Evolutionary conservation across 805 yeast species (phyloP).

Genomic region (Yueomyces sp.): DNA sequence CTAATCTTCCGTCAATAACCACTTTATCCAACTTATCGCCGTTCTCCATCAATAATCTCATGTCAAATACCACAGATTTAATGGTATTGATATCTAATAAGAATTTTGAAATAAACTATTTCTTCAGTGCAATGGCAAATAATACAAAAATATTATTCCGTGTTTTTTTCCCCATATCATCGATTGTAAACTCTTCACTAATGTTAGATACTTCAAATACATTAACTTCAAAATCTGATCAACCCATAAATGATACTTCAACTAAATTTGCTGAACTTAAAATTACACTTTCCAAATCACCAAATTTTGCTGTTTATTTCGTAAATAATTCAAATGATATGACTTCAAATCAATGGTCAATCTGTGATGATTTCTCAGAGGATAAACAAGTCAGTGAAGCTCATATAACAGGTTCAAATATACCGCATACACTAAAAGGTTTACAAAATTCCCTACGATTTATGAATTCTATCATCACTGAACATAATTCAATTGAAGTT

Average conservation of each 20-base stretch:
- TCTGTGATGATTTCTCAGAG: constrained; percentile 74
- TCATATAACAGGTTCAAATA: constrained; percentile 42
- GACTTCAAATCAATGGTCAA: constrained; percentile 28
- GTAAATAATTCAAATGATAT: constrained; percentile 34
- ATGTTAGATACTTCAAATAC: constrained; percentile 30
- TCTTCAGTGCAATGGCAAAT: constrained; percentile 61
- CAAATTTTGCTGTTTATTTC: constrained; percentile 70
- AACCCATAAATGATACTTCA: neutral
- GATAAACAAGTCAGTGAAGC: constrained; percentile 72
- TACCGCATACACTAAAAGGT: constrained; percentile 63
- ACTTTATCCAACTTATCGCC: constrained; percentile 55
- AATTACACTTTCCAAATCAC: constrained; percentile 42
- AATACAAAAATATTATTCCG: constrained; percentile 56
- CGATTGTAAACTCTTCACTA: constrained; percentile 47
- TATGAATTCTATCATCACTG: constrained; percentile 37
- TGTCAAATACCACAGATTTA: constrained; percentile 54
- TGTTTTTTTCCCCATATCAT: constrained; percentile 53
- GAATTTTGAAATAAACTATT: constrained; percentile 62
- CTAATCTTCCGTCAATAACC: constrained; percentile 27
- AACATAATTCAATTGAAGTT: neutral
- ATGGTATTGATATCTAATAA: constrained; percentile 58
- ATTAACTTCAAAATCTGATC: neutral
- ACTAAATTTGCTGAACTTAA: constrained; percentile 33
- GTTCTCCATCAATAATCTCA: constrained; percentile 43
- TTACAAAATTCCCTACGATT: constrained; percentile 35